Evolutionary conservation across 805 yeast genomes (phyloP), one percentile per base, ranked within the genome.

Genomic region (Wickerhamomyces tratensis): DNA sequence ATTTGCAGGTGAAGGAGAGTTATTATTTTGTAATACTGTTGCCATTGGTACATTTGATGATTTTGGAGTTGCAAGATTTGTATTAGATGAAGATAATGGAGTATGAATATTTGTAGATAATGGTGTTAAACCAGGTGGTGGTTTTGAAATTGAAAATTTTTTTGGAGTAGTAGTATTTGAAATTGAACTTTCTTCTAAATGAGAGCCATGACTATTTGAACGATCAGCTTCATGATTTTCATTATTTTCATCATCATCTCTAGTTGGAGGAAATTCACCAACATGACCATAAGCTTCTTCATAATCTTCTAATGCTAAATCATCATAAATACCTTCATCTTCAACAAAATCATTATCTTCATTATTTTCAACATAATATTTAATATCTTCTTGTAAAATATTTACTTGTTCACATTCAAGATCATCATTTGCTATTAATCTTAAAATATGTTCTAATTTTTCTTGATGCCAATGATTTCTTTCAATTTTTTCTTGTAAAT

Each of bases 261-360:
- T 39, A 4, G 36, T 45, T 15, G 47, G 48, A 27, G 57, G 49
- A 37, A 61, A 59, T 25, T 61, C 69, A 34, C 74, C 76, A 29
- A 69, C 71, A 43, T 70, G 75, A 33, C 72, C 76, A 26, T 72
- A 75, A 33, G 72, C 74, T 34, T 74, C 72, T 38, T 76, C 78
- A 41, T 63, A 60, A 6, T 78, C 82, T 45, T 72, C 79, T 37
- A 88, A 73, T 37, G 82, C 88, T 52, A 93, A 72, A 46, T 80
- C 86, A 51, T 93, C 97, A 62, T 91, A 93, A 46, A 91, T 76
- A 12, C 86, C 88, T 52, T 89, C 96, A 61, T 91, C 95, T 56
- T 88, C 97, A 33, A 89, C 82, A 60, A 88, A 91, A 54, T 89
- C 96, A 5, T 80, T 89, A 43, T 88, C 96, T 61, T 84, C 93